Base-by-base conservation (phyloP, 2,329 filamentous ascomycete species). In the Juglanconis oblonga region DNA sequence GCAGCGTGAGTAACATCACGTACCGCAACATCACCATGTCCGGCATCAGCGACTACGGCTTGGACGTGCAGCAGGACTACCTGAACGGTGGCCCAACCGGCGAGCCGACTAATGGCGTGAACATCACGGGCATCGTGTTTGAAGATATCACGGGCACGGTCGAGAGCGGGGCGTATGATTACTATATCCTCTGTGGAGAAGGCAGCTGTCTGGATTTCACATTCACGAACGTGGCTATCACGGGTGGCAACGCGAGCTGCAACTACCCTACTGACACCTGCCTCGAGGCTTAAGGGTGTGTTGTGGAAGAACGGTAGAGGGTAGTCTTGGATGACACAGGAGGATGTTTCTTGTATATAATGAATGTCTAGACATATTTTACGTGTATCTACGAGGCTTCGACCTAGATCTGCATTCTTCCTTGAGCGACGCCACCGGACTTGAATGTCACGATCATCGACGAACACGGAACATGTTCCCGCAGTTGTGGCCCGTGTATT, bases 151-250 rank as follows among this genome's bases (percentile, higher is more conserved):
- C 66, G 3, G 81, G 80, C 33, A 71, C 73, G 4, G 79, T 83
- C 51, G 69, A 48, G 38, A 14, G 69, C 2, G 64, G 64, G 7
- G 78, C 67, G n/a, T 74, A 70, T 24, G 69, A 80, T 54, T 69
- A 83, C 63, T 81, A 81, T 66, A 80, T 86, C 58, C 76, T 84
- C 14, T 86, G 83, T 65, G 83, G 77, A 13, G 71, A 69, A 45
- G 81, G 78, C 36, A 73, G 75, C 57, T 83, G 81, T 71, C 76
- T 73, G 5, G 73, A 77, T 70, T 87, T 82, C 80, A 80, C 75
- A 14, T 85, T 81, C 80, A 73, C 69, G 13, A 74, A 71, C 50
- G 77, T 81, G 62, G 68, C 63, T 48, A 73, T 85, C 42, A 81
- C 79, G 24, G 83, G 83, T 44, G 83, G 83, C 53, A 69, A 70